Evolutionary conservation across 768 basidiomycete genomes (phyloP).

Genomic region (Tulasnella sp.): DNA sequence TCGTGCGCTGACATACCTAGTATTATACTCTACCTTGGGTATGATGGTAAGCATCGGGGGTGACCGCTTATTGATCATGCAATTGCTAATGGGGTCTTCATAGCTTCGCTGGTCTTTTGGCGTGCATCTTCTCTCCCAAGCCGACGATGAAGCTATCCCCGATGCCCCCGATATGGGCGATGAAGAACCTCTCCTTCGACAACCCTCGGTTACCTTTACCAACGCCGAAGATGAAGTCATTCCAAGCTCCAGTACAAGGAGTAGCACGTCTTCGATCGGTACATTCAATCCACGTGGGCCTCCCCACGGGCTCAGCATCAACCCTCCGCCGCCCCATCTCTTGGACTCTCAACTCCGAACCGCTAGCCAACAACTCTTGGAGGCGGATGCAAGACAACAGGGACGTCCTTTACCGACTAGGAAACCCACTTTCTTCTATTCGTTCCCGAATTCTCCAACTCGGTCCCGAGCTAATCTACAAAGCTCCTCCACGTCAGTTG

Average conservation of each 20-base stretch:
- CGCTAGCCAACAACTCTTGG: neutral
- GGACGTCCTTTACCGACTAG: constrained; percentile 11
- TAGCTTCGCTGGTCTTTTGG: constrained; percentile 91
- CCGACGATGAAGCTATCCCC: constrained; percentile 37
- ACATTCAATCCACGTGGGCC: neutral
- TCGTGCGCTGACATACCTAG: constrained; percentile 76
- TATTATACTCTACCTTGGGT: constrained; percentile 86
- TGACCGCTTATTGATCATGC: neutral
- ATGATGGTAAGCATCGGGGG: constrained; percentile 87
- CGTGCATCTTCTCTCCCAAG: constrained; percentile 63
- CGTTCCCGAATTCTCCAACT: constrained; percentile 47
- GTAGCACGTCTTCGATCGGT: neutral
- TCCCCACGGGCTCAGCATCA: neutral
- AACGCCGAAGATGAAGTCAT: constrained; percentile 7
- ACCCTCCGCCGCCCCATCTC: constrained; percentile 1
- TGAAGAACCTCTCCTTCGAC: neutral
- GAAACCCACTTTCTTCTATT: constrained; percentile 42
- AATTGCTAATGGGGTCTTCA: neutral
- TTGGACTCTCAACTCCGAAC: neutral
- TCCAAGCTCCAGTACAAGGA: neutral
- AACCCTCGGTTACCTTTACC: constrained; percentile 5
- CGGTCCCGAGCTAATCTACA: constrained; percentile 13
- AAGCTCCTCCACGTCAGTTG: neutral
- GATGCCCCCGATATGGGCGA: constrained; percentile 4
- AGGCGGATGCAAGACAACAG: neutral